Percentiles rank a stretch among this genome's conserved stretches.
phyloP scores from a whole-genome alignment of 495 filamentous ascomycete species.

The Apodospora peruviana region DNA sequence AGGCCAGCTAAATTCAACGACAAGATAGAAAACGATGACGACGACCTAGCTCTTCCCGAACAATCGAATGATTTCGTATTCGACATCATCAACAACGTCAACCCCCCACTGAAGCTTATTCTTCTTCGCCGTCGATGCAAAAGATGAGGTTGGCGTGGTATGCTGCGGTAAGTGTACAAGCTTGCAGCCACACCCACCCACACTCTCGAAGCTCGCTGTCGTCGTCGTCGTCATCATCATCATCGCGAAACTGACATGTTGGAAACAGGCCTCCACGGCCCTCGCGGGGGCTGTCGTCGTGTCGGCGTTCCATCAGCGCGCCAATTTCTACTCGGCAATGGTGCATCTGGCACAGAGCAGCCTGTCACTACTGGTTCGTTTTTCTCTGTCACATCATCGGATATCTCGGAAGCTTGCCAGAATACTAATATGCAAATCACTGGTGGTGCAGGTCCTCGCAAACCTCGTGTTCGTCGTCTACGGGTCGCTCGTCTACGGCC shows the following conservation, averaged over 20 bases:
- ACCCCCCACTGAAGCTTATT: not conserved
- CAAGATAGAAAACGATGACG: not conserved
- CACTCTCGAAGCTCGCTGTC: not conserved
- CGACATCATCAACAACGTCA: too few relatives aligned
- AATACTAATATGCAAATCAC: slow-evolving; percentile 1
- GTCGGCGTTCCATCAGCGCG: slow-evolving; percentile 85
- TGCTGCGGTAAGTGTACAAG: slow-evolving; percentile 44
- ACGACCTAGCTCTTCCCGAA: not conserved
- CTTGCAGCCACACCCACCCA: not conserved
- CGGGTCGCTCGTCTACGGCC: slow-evolving; percentile 70
- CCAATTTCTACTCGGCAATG: slow-evolving; percentile 96
- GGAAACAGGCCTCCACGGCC: slow-evolving; percentile 17
- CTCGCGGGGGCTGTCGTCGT: slow-evolving; percentile 43
- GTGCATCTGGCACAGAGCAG: slow-evolving; percentile 95
- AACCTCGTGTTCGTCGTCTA: slow-evolving; percentile 79
- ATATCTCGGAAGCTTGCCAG: not conserved
- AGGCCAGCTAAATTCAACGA: not conserved
- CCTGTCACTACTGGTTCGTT: slow-evolving; percentile 79
- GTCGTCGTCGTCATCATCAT: not conserved
- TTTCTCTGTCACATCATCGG: slow-evolving; percentile 4
- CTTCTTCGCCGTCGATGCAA: slow-evolving; percentile 14
- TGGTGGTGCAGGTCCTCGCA: slow-evolving; percentile 63
- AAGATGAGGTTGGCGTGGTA: slow-evolving; percentile 54
- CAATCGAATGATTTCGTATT: not conserved
- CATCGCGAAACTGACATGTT: slow-evolving; percentile 10